Evolutionary conservation across 2,329 filamentous ascomycete species (phyloP).

Genomic region (Lecanosticta acicola): DNA sequence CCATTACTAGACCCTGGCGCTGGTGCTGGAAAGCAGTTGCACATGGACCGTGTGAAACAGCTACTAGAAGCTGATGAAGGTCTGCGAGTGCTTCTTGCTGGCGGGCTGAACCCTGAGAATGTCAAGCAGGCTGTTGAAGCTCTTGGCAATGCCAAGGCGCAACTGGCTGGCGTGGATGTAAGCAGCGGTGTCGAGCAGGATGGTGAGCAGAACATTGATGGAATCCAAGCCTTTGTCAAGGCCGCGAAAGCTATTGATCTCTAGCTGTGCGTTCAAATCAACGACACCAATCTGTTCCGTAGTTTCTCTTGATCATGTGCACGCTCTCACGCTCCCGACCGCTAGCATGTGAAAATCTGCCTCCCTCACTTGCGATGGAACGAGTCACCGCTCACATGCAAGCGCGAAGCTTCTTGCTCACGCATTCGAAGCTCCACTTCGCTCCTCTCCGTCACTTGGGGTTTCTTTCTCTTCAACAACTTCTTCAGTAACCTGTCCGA

Average conservation of each 20-base stretch:
- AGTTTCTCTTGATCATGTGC: too few species aligned
- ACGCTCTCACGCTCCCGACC: too few species aligned
- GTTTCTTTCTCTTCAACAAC: too few species aligned
- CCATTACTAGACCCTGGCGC: slow-evolving; percentile 82
- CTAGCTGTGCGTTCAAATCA: too few species aligned
- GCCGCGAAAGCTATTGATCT: slow-evolving; percentile 54
- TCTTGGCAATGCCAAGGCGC: slow-evolving; percentile 53
- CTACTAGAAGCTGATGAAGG: slow-evolving; percentile 62
- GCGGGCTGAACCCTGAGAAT: slow-evolving; percentile 76
- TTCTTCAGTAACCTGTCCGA: too few species aligned
- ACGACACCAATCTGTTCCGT: too few species aligned
- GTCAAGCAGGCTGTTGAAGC: slow-evolving; percentile 61
- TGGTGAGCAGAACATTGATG: slow-evolving; percentile 72
- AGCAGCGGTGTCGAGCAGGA: slow-evolving; percentile 88
- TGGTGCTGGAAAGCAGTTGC: slow-evolving; percentile 73
- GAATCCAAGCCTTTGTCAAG: slow-evolving; percentile 74
- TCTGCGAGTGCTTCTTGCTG: slow-evolving; percentile 75
- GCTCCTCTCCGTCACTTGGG: too few species aligned
- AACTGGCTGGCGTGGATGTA: slow-evolving; percentile 80
- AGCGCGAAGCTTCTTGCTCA: too few species aligned
- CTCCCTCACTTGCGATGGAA: too few species aligned
- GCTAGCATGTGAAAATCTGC: too few species aligned
- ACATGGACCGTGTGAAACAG: slow-evolving; percentile 62
- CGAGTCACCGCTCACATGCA: too few species aligned
- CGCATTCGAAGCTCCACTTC: too few species aligned